Base-by-base conservation (phyloP, 2,329 filamentous ascomycete genomes). In the Chrysosporium queenslandicum region DNA sequence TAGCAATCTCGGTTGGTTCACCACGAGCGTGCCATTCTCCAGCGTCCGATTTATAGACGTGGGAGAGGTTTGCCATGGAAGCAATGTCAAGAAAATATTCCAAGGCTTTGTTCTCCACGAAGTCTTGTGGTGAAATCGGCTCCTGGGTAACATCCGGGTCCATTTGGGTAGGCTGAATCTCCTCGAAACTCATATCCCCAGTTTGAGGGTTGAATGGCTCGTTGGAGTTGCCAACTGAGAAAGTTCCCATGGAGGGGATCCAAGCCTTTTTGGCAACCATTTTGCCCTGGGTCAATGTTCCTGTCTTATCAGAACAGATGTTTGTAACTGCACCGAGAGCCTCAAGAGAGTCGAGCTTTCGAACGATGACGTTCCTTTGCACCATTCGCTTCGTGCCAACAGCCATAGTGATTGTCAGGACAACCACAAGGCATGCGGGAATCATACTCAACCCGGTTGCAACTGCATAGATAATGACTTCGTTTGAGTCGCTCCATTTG, bases 1-100 rank as follows among this genome's bases (percentile, higher is more conserved):
- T 84, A 1, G 84, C 83, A 55, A 87, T 85, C 59, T 87, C 84
- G 1, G 83, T 86, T 0, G 81, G 81, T 58, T 85, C 82, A 39
- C 82, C 83, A 45, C 80, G 77, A 25, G 78, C 80, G 52, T 78
- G 74, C 82, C 82, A 86, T 50, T 74, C 68, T 2, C 71, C 68
- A 16, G 73, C 66, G 12, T 79, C 70, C 11, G 70, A 71, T 56
- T 79, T 71, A 55, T 81, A 77, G 3, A 86, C 77, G 30, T 76
- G 76, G 1, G 82, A 81, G 20, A 86, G 69, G 59, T 86, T 86
- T 37, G 81, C 82, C 45, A 85, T 73, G 0, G 81, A 78, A 4
- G 81, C 79, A 23, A 83, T 75, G 51, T 81, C 77, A 37, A 86
- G 74, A 58, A 79, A 83, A 4, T 77, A 71, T 54, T 74, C 67